A percentile compares a stretch with the other conserved stretches of the same genome.
phyloP scores from a whole-genome alignment of 2,329 filamentous ascomycete genomes.

The Colletotrichum caudatum region DNA sequence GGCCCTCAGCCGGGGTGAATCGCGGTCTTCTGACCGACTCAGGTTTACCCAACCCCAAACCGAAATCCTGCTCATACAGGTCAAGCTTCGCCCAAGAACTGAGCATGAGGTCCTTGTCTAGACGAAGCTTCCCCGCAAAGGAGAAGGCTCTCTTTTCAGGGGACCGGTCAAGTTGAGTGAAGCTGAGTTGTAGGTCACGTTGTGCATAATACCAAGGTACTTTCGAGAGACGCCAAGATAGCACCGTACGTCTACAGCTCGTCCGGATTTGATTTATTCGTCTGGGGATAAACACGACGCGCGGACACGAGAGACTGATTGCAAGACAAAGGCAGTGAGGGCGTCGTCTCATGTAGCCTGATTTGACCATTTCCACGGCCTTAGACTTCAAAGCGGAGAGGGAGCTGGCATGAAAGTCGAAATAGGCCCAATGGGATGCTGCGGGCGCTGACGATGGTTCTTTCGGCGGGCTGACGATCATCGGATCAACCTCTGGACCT shows the following conservation, averaged over 20 bases:
- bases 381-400: conserved; percentile 56
- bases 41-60: conserved; percentile 58
- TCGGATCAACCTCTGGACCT: conserved; percentile 49
- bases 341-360: conserved; percentile 62
- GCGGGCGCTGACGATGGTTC: background rate
- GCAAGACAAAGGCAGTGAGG: conserved; percentile 64
- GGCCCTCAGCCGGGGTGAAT: conserved; percentile 59
- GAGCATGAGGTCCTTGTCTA: conserved; percentile 60
- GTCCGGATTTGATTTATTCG: conserved; percentile 50
- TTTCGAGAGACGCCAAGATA: conserved; percentile 55
- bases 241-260: conserved; percentile 62
- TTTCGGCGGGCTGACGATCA: background rate
- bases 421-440: conserved; percentile 55
- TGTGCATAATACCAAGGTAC: conserved; percentile 63
- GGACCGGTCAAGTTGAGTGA: conserved; percentile 48
- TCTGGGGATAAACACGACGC: conserved; percentile 48
- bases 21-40: conserved; percentile 60
- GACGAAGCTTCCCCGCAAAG: conserved; percentile 52
- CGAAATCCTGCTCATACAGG: conserved; percentile 61
- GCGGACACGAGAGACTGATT: conserved; percentile 57
- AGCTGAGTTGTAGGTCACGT: conserved; percentile 56
- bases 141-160: conserved; percentile 53
- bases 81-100: conserved; percentile 66
- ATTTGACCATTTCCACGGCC: conserved; percentile 47
- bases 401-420: conserved; percentile 55